Evolutionary conservation across 768 basidiomycete genomes (phyloP).

Genomic region (Plicaturopsis crispa): DNA sequence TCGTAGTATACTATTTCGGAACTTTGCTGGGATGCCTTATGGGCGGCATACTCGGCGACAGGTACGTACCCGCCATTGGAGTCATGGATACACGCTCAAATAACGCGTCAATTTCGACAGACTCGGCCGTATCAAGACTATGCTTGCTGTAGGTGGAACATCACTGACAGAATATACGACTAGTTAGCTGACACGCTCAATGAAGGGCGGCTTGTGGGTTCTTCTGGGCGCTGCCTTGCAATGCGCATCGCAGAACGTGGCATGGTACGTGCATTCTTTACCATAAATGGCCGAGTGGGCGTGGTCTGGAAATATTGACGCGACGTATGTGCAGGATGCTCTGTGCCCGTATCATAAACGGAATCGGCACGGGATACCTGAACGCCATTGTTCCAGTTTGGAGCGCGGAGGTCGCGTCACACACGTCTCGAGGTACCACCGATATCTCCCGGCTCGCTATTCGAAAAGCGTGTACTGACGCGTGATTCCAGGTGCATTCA

Average conservation of each 20-base stretch:
- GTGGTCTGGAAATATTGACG: neutral
- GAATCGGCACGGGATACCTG: slow-evolving; percentile 34
- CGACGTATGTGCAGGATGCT: slow-evolving; percentile 27
- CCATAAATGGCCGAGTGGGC: slow-evolving; percentile 2
- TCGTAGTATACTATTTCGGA: slow-evolving; percentile 35
- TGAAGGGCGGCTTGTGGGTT: slow-evolving; percentile 31
- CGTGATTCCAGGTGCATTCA: slow-evolving; percentile 27
- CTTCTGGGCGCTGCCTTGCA: slow-evolving; percentile 33
- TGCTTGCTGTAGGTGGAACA: too few species aligned
- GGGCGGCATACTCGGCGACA: slow-evolving; percentile 31
- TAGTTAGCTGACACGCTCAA: too few species aligned
- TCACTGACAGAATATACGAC: too few species aligned
- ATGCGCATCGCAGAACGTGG: slow-evolving; percentile 32
- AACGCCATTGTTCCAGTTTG: slow-evolving; percentile 39
- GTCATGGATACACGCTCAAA: too few species aligned
- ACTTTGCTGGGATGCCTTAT: slow-evolving; percentile 32
- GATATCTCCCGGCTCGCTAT: neutral
- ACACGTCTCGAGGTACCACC: slow-evolving; percentile 28
- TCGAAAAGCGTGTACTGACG: neutral
- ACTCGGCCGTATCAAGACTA: slow-evolving; percentile 31
- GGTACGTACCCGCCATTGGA: neutral
- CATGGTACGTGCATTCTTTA: slow-evolving; percentile 22
- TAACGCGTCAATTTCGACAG: slow-evolving; percentile 11
- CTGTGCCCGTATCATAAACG: slow-evolving; percentile 35
- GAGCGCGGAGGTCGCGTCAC: slow-evolving; percentile 37